Conservation (phyloP, 2,329 filamentous ascomycete species). For the Purpureocillium takamizusanense region DNA sequence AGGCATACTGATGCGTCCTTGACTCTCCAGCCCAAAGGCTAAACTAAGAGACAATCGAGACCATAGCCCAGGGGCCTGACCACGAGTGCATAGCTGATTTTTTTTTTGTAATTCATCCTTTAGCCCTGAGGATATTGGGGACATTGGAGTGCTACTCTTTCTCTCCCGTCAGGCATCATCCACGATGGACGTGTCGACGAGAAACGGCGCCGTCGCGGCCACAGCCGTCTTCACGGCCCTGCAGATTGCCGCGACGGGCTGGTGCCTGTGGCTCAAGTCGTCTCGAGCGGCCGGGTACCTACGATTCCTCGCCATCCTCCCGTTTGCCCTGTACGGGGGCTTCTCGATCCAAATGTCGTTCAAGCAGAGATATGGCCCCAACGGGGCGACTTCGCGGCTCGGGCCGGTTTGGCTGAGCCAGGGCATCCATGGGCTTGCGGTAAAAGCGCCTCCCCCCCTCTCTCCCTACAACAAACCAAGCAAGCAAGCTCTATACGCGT, state of each 20-base stretch:
- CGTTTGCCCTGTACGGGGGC: constrained; percentile 8
- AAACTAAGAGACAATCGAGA: too few species aligned
- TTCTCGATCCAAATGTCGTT: constrained; percentile 3
- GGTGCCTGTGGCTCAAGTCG: neutral
- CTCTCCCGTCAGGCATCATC: too few species aligned
- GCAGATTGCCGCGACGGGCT: neutral
- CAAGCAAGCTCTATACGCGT: too few species aligned
- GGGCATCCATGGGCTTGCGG: constrained; percentile 1
- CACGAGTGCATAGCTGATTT: too few species aligned
- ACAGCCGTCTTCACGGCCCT: neutral
- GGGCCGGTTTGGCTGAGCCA: constrained; percentile 4
- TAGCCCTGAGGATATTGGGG: too few species aligned
- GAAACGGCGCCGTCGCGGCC: neutral
- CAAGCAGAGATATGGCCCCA: neutral
- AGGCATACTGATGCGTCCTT: too few species aligned
- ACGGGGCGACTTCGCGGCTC: neutral
- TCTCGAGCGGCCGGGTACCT: neutral
- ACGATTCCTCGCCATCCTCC: constrained; percentile 1
- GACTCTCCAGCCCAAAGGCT: too few species aligned
- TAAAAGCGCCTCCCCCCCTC: too few species aligned
- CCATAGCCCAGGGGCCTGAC: too few species aligned
- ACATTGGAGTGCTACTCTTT: too few species aligned
- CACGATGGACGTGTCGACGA: neutral
- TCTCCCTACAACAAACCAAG: too few species aligned
- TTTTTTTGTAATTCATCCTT: too few species aligned